These are phyloP conservation scores for Taphrina communis DNA, from an alignment of 1,139 yeast genomes.

Conservation along the genomic window DNA sequence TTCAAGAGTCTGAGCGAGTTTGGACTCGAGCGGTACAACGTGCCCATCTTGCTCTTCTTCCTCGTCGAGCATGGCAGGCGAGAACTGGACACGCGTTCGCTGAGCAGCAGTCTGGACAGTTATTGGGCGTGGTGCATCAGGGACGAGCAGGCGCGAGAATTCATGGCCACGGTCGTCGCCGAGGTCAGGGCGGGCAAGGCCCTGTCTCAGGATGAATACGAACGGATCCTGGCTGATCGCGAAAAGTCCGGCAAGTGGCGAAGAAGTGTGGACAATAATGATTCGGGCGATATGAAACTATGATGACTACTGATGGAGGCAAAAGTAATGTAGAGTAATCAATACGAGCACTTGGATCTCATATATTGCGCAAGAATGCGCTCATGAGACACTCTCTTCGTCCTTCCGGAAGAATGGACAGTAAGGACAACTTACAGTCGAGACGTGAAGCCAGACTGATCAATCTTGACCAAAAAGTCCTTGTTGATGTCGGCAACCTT, in stretches of 20 bases:
- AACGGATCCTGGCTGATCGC: background rate
- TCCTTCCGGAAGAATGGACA: background rate
- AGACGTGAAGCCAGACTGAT: constrained; percentile 26
- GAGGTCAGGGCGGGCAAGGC: constrained; percentile 1
- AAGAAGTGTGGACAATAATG: background rate
- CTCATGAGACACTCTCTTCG: too few relatives aligned
- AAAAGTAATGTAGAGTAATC: background rate
- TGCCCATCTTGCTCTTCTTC: constrained; percentile 23
- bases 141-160: background rate
- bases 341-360: background rate
- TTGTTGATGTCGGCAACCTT: constrained; percentile 44
- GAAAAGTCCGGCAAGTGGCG: constrained; percentile 9
- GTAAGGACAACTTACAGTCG: constrained; percentile 4
- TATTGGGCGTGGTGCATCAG: constrained; percentile 27
- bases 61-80: constrained; percentile 18
- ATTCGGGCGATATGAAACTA: background rate
- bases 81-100: background rate
- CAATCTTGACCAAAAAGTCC: constrained; percentile 41
- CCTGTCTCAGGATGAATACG: background rate
- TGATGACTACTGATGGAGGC: background rate
- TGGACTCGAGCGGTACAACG: constrained; percentile 4
- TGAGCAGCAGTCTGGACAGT: constrained; percentile 18
- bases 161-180: background rate
- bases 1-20: constrained; percentile 28
- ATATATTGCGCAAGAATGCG: too few relatives aligned